Percentiles rank a stretch among this genome's conserved stretches.
Conservation (phyloP, 176 grass and related monocot genomes). For the Oryza meyeriana region DNA sequence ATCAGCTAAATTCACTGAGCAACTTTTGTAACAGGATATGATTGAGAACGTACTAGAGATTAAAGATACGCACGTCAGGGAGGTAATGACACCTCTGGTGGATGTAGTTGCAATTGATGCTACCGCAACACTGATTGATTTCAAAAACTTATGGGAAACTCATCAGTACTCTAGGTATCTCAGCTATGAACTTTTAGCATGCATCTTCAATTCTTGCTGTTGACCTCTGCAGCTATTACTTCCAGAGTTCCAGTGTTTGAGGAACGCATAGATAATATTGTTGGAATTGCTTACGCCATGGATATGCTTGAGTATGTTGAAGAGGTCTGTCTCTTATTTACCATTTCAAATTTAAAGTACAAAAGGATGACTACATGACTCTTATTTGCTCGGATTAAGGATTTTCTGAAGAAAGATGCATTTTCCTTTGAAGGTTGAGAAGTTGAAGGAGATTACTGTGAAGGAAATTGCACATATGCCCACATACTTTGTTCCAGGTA, state of each 20-base stretch:
- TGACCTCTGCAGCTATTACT: slow-evolving; percentile 37
- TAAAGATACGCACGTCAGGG: slow-evolving; percentile 95
- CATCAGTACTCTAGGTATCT: slow-evolving; percentile 95
- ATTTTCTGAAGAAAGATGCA: slow-evolving; percentile 35
- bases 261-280: slow-evolving; percentile 99
- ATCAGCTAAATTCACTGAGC: slow-evolving; percentile 10
- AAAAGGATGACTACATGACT: neutral
- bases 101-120: slow-evolving; percentile 92
- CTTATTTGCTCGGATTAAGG: slow-evolving; percentile 1
- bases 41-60: slow-evolving; percentile 98
- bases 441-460: slow-evolving; percentile 82
- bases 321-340: slow-evolving; percentile 49
- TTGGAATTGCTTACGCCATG: slow-evolving; percentile 99
- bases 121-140: slow-evolving; percentile 79
- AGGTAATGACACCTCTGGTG: slow-evolving; percentile 97
- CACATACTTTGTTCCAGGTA: slow-evolving; percentile 96
- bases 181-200: neutral
- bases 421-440: slow-evolving; percentile 79
- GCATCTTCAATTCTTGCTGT: slow-evolving; percentile 22
- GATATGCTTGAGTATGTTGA: slow-evolving; percentile 97
- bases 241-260: slow-evolving; percentile 97
- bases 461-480: slow-evolving; percentile 85
- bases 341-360: neutral
- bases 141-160: slow-evolving; percentile 86
- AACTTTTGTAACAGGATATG: slow-evolving; percentile 78